phyloP scores from a whole-genome alignment of 148 eudicot genomes.

The Polygonum aviculare region DNA sequence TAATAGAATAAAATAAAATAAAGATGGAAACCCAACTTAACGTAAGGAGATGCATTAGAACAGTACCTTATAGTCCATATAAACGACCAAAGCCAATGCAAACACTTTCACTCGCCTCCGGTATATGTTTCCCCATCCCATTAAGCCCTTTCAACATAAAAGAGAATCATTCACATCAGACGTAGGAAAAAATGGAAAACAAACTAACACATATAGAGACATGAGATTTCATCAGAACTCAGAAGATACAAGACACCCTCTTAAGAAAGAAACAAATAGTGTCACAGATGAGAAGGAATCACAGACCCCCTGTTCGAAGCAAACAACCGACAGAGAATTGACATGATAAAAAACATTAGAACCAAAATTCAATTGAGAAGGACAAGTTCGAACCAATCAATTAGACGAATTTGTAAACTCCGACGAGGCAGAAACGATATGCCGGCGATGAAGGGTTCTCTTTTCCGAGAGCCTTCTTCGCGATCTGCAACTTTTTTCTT shows the following conservation, averaged over 20 bases:
- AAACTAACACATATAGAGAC: background rate
- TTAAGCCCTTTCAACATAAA: constrained; percentile 17
- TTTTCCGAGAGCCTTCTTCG: too few relatives aligned
- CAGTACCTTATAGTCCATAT: constrained; percentile 86
- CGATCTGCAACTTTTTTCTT: too few relatives aligned
- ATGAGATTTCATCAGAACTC: background rate
- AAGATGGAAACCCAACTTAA: background rate
- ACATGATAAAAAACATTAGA: too few relatives aligned
- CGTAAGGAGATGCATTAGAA: background rate
- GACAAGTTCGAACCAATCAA: too few relatives aligned
- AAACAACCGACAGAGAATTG: background rate
- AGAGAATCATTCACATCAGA: constrained; percentile 4
- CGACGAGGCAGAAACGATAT: too few relatives aligned
- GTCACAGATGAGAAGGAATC: background rate
- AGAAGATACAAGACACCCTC: background rate
- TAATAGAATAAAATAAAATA: background rate
- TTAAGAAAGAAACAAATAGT: background rate
- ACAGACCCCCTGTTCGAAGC: background rate
- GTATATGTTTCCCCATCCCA: constrained; percentile 83
- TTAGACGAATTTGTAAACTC: too few relatives aligned
- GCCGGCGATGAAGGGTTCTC: too few relatives aligned
- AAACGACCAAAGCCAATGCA: constrained; percentile 67
- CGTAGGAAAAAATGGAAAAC: background rate
- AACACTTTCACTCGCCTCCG: constrained; percentile 83
- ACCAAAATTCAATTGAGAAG: too few relatives aligned